phyloP scores from a whole-genome alignment of 2,329 filamentous ascomycete species.

The Aspergillus fischeri region DNA sequence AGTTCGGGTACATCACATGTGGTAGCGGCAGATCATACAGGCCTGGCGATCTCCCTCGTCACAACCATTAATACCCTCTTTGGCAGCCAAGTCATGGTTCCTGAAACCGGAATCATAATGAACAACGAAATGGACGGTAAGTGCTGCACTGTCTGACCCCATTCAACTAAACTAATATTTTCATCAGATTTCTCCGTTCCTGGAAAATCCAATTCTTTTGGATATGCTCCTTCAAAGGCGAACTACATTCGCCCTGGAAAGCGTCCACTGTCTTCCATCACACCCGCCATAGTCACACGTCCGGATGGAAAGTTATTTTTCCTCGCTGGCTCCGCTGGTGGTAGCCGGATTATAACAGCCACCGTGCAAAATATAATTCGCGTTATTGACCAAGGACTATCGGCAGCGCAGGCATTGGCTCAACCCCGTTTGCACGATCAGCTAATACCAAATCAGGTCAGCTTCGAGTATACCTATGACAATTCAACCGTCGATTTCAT shows the following conservation, averaged over 20 bases:
- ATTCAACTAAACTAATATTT: constrained; percentile 42
- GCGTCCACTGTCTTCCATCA: constrained; percentile 77
- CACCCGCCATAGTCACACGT: constrained; percentile 70
- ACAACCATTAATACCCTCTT: constrained; percentile 88
- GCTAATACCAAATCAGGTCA: constrained; percentile 65
- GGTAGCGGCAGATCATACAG: constrained; percentile 64
- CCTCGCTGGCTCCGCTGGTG: constrained; percentile 71
- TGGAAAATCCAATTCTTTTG: constrained; percentile 71
- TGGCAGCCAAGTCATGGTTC: constrained; percentile 73
- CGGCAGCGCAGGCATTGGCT: constrained; percentile 58
- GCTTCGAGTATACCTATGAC: constrained; percentile 67
- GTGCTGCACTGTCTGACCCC: constrained; percentile 23
- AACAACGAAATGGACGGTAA: constrained; percentile 57
- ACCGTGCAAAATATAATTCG: constrained; percentile 72
- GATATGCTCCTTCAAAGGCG: constrained; percentile 70
- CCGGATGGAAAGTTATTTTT: constrained; percentile 63
- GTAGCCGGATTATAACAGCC: constrained; percentile 76
- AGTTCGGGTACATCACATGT: constrained; percentile 51
- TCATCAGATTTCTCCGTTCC: constrained; percentile 86
- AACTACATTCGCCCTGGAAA: constrained; percentile 83
- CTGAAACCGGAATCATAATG: constrained; percentile 77
- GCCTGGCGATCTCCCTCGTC: constrained; percentile 75
- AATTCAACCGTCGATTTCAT: constrained; percentile 62
- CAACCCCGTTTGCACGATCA: constrained; percentile 76
- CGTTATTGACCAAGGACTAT: constrained; percentile 63